Conservation (phyloP, 1,284 basidiomycete species). For the Cutaneotrichosporon mucoides region DNA sequence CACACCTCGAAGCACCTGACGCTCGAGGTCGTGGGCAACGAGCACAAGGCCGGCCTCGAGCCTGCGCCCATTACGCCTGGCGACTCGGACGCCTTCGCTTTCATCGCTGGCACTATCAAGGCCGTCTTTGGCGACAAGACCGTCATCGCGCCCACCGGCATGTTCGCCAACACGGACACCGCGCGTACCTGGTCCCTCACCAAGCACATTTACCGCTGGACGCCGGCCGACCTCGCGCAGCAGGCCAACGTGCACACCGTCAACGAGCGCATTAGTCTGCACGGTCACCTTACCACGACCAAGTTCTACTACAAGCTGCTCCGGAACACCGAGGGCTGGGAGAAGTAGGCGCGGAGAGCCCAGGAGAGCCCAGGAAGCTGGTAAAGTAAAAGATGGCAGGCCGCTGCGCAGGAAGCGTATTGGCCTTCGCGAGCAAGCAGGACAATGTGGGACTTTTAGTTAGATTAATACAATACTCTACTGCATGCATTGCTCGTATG, state of each 20-base stretch:
- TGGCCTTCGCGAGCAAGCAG: too few species aligned
- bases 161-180: slow-evolving; percentile 53
- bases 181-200: slow-evolving; percentile 50
- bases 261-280: slow-evolving; percentile 50
- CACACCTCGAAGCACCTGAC: slow-evolving; percentile 10
- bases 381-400: too few species aligned
- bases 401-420: too few species aligned
- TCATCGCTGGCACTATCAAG: slow-evolving; percentile 49
- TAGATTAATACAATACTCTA: too few species aligned
- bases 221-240: slow-evolving; percentile 40
- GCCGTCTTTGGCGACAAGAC: slow-evolving; percentile 47
- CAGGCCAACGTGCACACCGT: slow-evolving; percentile 52
- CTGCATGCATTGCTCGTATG: too few species aligned
- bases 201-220: slow-evolving; percentile 52
- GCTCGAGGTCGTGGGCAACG: slow-evolving; percentile 7
- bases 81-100: slow-evolving; percentile 42
- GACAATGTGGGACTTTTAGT: too few species aligned
- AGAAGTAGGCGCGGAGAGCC: background rate
- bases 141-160: slow-evolving; percentile 51
- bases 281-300: slow-evolving; percentile 50
- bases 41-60: slow-evolving; percentile 38
- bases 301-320: slow-evolving; percentile 54
- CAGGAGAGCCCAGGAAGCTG: too few species aligned
- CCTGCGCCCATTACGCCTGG: slow-evolving; percentile 52
- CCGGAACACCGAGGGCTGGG: slow-evolving; percentile 49